Conservation (phyloP, 306 rosid genomes). For the Rosa rugosa region DNA sequence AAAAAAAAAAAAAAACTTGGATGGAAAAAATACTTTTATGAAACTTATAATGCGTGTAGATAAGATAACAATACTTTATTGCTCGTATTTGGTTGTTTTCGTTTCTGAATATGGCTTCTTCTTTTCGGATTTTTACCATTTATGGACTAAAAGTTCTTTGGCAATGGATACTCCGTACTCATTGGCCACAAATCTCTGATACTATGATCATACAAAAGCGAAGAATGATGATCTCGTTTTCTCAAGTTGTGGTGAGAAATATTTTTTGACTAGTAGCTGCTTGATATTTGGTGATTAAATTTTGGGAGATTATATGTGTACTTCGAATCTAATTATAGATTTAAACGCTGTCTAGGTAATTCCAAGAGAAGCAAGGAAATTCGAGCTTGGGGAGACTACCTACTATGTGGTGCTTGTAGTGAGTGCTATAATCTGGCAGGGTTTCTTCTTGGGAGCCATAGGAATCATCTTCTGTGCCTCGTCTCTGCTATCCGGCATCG, state of each 20-base stretch:
- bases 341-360: constrained; percentile 42
- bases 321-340: neutral
- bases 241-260: neutral
- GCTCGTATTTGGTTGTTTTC: neutral
- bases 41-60: no score
- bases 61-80: no score
- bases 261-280: neutral
- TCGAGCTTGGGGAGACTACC: constrained; percentile 48
- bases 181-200: neutral
- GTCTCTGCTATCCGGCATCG: constrained; percentile 57
- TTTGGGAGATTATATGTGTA: neutral
- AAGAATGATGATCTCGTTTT: neutral
- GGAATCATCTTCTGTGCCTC: constrained; percentile 78
- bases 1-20: no score
- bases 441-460: constrained; percentile 70
- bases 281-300: neutral
- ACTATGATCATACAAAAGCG: neutral
- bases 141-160: neutral
- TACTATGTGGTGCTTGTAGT: constrained; percentile 55
- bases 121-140: neutral
- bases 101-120: neutral
- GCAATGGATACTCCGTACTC: neutral
- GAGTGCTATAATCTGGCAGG: constrained; percentile 64
- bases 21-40: no score
- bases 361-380: constrained; percentile 62